Evolutionary conservation across 2,329 filamentous ascomycete genomes (phyloP).

Genomic region (Zymoseptoria ardabiliae): DNA sequence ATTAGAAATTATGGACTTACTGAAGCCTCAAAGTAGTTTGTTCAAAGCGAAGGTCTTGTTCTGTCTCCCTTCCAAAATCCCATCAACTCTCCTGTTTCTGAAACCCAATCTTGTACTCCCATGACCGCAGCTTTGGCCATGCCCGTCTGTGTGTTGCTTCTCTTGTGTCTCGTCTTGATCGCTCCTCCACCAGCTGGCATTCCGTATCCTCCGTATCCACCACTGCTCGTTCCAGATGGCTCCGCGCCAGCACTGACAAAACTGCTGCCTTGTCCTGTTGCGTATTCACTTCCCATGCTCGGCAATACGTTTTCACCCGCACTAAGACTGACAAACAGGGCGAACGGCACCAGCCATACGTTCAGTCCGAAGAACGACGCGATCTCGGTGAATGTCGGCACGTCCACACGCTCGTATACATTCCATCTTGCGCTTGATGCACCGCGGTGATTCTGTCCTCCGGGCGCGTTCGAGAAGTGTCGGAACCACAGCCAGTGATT

Average conservation of each 20-base stretch:
- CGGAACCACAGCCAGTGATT: conserved; percentile 97
- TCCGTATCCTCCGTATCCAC: conserved; percentile 34
- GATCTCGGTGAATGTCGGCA: conserved; percentile 87
- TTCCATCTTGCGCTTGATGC: conserved; percentile 31
- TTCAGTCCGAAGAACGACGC: conserved; percentile 93
- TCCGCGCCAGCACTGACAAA: conserved; percentile 40
- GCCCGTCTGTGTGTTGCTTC: conserved; percentile 45
- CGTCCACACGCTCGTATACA: conserved; percentile 34
- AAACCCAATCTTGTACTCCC: conserved; percentile 58
- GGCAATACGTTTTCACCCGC: conserved; percentile 93
- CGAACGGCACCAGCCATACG: conserved; percentile 94
- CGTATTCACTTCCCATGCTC: conserved; percentile 75
- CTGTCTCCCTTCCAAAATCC: conserved; percentile 55
- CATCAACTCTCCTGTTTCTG: conserved; percentile 54
- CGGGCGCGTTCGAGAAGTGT: conserved; percentile 64
- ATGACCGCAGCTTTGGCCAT: conserved; percentile 54
- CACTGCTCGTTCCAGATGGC: conserved; percentile 16
- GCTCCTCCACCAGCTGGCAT: conserved; percentile 33
- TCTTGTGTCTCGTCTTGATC: conserved; percentile 38
- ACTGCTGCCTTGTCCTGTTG: conserved; percentile 50
- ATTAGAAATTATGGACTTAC: background rate
- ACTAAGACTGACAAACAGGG: conserved; percentile 86
- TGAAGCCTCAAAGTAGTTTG: too few relatives aligned
- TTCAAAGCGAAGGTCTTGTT: conserved; percentile 43
- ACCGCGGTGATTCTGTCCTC: conserved; percentile 47